A percentile compares a stretch with the other conserved stretches of the same genome.
Conservation (phyloP, 805 yeast species). For the Starmerella apis region DNA sequence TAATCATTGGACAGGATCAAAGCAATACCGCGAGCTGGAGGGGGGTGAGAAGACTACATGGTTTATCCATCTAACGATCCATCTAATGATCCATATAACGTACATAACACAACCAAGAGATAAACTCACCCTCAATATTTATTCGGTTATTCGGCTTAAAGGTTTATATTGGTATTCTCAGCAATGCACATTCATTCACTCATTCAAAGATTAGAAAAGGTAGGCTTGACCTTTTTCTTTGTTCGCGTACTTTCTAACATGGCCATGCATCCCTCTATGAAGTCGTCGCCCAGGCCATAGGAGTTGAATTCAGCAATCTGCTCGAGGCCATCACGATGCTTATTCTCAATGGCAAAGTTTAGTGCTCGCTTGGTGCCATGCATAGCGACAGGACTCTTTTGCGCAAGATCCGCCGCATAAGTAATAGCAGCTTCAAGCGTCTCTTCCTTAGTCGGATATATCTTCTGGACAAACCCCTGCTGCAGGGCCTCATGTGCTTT, state of each 20-base stretch:
- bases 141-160: no score
- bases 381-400: constrained; percentile 48
- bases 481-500: constrained; percentile 44
- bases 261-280: constrained; percentile 28
- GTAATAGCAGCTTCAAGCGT: constrained; percentile 44
- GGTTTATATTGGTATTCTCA: no score
- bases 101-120: no score
- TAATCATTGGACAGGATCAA: no score
- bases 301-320: constrained; percentile 48
- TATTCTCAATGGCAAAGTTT: constrained; percentile 36
- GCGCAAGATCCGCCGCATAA: constrained; percentile 41
- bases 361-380: constrained; percentile 52
- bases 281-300: constrained; percentile 30
- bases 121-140: no score
- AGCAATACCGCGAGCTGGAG: no score
- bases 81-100: no score
- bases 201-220: constrained; percentile 10
- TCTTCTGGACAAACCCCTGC: constrained; percentile 44
- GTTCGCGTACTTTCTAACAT: constrained; percentile 15
- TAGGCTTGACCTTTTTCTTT: constrained; percentile 15
- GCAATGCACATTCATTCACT: no score
- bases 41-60: no score
- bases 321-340: constrained; percentile 40
- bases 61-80: no score
- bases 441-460: constrained; percentile 38